Base-by-base conservation (phyloP, 305 asterid genomes). In the Rubia occidens region DNA sequence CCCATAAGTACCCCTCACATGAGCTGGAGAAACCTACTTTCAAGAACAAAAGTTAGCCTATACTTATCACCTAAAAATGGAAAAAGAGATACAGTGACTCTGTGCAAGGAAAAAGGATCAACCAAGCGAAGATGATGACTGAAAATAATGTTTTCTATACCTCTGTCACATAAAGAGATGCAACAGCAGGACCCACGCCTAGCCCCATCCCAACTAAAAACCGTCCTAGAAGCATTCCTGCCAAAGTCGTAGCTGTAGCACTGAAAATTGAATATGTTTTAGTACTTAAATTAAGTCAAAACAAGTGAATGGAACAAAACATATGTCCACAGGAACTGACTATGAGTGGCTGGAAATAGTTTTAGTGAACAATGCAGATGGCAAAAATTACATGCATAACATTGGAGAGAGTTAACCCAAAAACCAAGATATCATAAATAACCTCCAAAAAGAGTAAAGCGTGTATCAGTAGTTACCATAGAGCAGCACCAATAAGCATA, bases 151-250 rank as follows among this genome's bases (percentile, higher is more conserved):
- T 70, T 74, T 75, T 20, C 29, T 77, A 56, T 85, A 93, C 98
- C 96, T 93, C 98, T 64, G 95, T 79, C 37, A 93, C 86, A 69
- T 93, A 93, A 66, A 93, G 94, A 76, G 96, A 86, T 66, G 97
- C 90, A 79, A 90, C 96, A 44, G 97, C 90, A 8, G 98, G 97
- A 47, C 98, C 98, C 69, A 93, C 80, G 2, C 98, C 98, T 73
- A 93, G 78, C 67, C 98, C 98, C 60, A 68, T 82, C 67, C 98
- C 98, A 39, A 93, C 97, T 72, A 90, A 76, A 73, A 87, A 79
- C 78, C 98, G 85, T 65, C 98, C 98, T 44, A 89, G 66, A 72
- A 93, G 96, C 94, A 93, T 90, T 58, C 94, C 95, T 67, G 85
- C 72, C 86, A 87, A 81, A 44, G 78, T 93, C 60, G 44, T 77